phyloP scores from a whole-genome alignment of 495 filamentous ascomycete species.

The Penicillium canariense region DNA sequence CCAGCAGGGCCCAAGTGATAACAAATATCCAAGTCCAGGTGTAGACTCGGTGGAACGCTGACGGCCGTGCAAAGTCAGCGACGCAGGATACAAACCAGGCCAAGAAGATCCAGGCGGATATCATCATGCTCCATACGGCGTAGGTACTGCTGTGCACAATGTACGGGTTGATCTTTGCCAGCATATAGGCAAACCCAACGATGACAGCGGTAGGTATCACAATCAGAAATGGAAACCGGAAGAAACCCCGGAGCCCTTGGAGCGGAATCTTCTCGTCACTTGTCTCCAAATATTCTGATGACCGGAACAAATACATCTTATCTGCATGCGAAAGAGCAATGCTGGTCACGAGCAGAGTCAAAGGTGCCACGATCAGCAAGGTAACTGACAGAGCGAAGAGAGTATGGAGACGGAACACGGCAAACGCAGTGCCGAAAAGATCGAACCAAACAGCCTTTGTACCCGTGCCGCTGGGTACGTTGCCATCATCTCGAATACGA shows the following conservation, averaged over 20 bases:
- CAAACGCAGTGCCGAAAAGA: slow-evolving; percentile 77
- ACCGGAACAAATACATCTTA: slow-evolving; percentile 81
- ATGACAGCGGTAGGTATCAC: slow-evolving; percentile 64
- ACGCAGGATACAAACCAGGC: slow-evolving; percentile 84
- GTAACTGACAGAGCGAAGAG: slow-evolving; percentile 86
- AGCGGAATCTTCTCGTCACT: slow-evolving; percentile 61
- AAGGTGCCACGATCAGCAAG: slow-evolving; percentile 71
- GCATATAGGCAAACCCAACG: slow-evolving; percentile 70
- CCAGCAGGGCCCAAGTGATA: slow-evolving; percentile 67
- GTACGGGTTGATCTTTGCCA: slow-evolving; percentile 79
- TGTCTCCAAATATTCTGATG: slow-evolving; percentile 55
- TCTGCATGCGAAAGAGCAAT: slow-evolving; percentile 61
- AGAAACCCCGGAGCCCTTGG: slow-evolving; percentile 76
- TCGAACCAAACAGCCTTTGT: slow-evolving; percentile 89
- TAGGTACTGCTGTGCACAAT: slow-evolving; percentile 86
- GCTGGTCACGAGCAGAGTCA: slow-evolving; percentile 67
- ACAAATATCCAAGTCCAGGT: slow-evolving; percentile 79
- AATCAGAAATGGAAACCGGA: slow-evolving; percentile 79
- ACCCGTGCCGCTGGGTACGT: slow-evolving; percentile 65
- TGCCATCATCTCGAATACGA: slow-evolving; percentile 52
- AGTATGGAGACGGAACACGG: slow-evolving; percentile 72
- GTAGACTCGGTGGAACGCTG: slow-evolving; percentile 80
- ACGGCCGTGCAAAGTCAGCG: slow-evolving; percentile 79
- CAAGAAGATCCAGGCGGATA: slow-evolving; percentile 74
- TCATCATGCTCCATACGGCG: slow-evolving; percentile 81